These are phyloP conservation scores for Quercus gilva DNA, from an alignment of 306 rosid genomes.

Conservation along the genomic window DNA sequence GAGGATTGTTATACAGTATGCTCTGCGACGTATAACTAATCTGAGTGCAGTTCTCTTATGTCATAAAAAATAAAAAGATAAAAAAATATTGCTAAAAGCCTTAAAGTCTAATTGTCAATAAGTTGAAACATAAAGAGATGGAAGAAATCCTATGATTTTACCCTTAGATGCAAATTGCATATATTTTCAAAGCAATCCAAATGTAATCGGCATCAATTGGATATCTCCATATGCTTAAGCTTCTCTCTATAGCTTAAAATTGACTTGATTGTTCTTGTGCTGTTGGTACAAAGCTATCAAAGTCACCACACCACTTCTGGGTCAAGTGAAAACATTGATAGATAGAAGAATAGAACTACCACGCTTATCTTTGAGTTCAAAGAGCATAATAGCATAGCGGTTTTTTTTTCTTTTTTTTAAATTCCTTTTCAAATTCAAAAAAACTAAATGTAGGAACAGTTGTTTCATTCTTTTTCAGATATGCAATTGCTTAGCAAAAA, in stretches of 20 bases:
- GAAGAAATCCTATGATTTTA: slow-evolving; percentile 11
- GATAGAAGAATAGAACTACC: not conserved
- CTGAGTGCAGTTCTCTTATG: no score
- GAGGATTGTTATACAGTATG: no score
- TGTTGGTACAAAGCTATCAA: slow-evolving; percentile 37
- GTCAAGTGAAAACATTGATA: not conserved
- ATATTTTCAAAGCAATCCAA: slow-evolving; percentile 77
- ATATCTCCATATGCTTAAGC: slow-evolving; percentile 88
- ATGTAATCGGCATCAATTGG: slow-evolving; percentile 89
- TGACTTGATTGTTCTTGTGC: slow-evolving; percentile 80
- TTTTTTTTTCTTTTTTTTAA: not conserved
- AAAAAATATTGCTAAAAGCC: not conserved
- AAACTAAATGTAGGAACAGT: not conserved
- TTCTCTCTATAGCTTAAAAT: slow-evolving; percentile 80
- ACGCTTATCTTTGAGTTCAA: not conserved
- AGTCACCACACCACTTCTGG: slow-evolving; percentile 5
- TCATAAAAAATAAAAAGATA: no score
- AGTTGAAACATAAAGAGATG: slow-evolving; percentile 16
- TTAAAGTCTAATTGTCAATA: not conserved
- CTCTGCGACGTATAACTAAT: no score
- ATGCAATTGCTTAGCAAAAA: not conserved
- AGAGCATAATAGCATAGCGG: not conserved
- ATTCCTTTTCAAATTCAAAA: not conserved
- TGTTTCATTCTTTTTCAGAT: not conserved
- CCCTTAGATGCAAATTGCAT: slow-evolving; percentile 66